Evolutionary conservation across 768 basidiomycete species (phyloP).

Genomic region (Mycena metata): DNA sequence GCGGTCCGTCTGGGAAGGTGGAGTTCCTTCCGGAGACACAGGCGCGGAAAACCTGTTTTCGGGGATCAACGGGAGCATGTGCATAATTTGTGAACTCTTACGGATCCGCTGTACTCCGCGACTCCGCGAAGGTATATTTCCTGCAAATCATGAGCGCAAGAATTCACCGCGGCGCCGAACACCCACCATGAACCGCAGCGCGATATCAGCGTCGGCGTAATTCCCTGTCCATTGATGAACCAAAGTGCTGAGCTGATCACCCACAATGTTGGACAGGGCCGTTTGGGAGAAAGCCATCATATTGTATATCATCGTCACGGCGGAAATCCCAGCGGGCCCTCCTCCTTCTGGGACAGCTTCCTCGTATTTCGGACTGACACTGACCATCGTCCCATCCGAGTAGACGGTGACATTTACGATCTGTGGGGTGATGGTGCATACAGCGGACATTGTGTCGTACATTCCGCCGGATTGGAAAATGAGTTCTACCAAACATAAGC

Average conservation of each 20-base stretch:
- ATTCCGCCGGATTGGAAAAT: neutral
- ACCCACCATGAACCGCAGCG: neutral
- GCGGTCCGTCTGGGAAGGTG: neutral
- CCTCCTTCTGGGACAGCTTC: neutral
- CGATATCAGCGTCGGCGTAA: no score
- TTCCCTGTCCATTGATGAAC: neutral
- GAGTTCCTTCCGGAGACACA: neutral
- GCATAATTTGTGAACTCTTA: neutral
- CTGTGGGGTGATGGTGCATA: conserved; percentile 8
- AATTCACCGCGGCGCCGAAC: no score
- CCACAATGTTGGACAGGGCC: neutral
- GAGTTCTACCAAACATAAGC: neutral
- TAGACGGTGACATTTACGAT: neutral
- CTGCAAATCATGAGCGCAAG: neutral
- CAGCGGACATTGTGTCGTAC: neutral
- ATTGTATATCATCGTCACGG: neutral
- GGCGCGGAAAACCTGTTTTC: conserved; percentile 3
- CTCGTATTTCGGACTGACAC: neutral
- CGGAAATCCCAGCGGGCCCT: neutral
- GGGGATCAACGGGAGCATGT: neutral
- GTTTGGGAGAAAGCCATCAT: neutral
- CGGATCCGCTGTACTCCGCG: conserved; percentile 9
- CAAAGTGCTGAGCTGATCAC: neutral
- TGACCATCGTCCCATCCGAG: neutral
- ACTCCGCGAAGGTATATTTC: conserved; percentile 4